Conservation (phyloP, 2,329 filamentous ascomycete species). For the Curvularia lunata region DNA sequence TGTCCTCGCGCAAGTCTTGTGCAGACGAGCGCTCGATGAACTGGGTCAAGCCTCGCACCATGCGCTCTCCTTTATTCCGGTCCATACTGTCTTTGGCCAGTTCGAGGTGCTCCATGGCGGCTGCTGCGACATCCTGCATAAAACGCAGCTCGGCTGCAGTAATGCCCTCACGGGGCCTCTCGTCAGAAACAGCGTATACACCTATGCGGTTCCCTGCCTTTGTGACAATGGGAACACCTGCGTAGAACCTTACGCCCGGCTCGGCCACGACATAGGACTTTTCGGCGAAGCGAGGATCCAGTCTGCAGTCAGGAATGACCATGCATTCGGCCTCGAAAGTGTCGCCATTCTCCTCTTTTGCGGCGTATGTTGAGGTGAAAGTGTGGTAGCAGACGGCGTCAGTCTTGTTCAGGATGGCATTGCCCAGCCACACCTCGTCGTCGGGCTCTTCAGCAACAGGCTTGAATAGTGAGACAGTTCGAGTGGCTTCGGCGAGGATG, state of each 20-base stretch:
- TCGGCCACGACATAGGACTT: slow-evolving; percentile 35
- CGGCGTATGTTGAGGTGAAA: slow-evolving; percentile 34
- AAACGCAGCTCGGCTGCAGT: slow-evolving; percentile 36
- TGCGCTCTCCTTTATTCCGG: slow-evolving; percentile 36
- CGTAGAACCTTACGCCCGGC: slow-evolving; percentile 43
- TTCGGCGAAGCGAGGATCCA: slow-evolving; percentile 33
- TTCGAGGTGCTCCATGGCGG: slow-evolving; percentile 44
- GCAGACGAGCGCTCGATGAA: slow-evolving; percentile 42
- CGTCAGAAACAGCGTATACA: slow-evolving; percentile 42
- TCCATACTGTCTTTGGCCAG: slow-evolving; percentile 37
- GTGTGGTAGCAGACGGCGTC: slow-evolving; percentile 42
- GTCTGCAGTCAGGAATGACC: slow-evolving; percentile 36
- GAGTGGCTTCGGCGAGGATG: slow-evolving; percentile 50
- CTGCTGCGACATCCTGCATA: slow-evolving; percentile 41
- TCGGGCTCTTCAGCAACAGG: slow-evolving; percentile 28
- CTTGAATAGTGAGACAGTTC: slow-evolving; percentile 42
- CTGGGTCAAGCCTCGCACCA: slow-evolving; percentile 44
- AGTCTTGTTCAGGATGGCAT: slow-evolving; percentile 36
- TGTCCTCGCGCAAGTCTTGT: slow-evolving; percentile 28
- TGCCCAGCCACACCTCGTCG: slow-evolving; percentile 42
- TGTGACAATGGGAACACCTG: slow-evolving; percentile 41
- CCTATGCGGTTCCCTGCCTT: slow-evolving; percentile 41
- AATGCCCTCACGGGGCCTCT: slow-evolving; percentile 34
- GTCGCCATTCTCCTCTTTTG: slow-evolving; percentile 29
- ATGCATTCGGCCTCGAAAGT: slow-evolving; percentile 27